These are phyloP conservation scores for Ettlia oleoabundans DNA, from an alignment of 139 green algal genomes.

Conservation along the genomic window DNA sequence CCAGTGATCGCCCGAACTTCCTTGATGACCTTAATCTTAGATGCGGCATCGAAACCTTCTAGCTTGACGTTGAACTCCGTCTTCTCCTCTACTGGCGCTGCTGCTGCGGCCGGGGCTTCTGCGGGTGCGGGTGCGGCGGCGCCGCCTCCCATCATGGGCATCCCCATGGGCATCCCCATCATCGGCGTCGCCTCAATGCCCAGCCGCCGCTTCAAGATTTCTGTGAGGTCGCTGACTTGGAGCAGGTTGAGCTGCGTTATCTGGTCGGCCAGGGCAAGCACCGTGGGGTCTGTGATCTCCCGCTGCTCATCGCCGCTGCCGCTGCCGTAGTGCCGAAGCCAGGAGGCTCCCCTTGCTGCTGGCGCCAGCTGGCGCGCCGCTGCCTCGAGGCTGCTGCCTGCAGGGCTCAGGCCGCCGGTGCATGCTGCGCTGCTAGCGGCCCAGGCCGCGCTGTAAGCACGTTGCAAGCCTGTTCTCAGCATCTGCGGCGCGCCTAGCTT, in stretches of 20 bases:
- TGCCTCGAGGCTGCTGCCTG: slow-evolving; percentile 5
- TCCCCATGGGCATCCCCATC: slow-evolving; percentile 58
- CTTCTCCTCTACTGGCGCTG: slow-evolving; percentile 80
- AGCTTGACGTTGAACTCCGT: slow-evolving; percentile 97
- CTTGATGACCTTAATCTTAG: slow-evolving; percentile 99
- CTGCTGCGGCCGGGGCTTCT: slow-evolving; percentile 11
- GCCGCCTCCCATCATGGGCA: slow-evolving; percentile 31
- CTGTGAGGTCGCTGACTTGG: slow-evolving; percentile 76
- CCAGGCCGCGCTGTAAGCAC: neutral
- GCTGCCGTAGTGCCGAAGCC: slow-evolving; percentile 10
- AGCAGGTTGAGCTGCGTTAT: slow-evolving; percentile 80
- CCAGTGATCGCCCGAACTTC: slow-evolving; percentile 92
- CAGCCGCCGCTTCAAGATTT: slow-evolving; percentile 75
- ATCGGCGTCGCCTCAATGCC: slow-evolving; percentile 63
- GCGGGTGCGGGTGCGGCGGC: neutral
- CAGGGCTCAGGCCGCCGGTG: neutral
- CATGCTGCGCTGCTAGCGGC: neutral
- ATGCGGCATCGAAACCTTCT: slow-evolving; percentile 85
- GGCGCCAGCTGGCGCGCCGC: neutral
- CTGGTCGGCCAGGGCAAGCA: slow-evolving; percentile 71
- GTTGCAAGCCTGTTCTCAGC: neutral
- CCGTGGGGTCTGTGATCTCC: slow-evolving; percentile 44
- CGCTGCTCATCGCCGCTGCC: slow-evolving; percentile 27
- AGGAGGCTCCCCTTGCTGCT: neutral
- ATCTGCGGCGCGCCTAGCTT: neutral